These are phyloP conservation scores for Vitis hybrid DNA, from an alignment of 177 flowering plant species.

Conservation along the genomic window DNA sequence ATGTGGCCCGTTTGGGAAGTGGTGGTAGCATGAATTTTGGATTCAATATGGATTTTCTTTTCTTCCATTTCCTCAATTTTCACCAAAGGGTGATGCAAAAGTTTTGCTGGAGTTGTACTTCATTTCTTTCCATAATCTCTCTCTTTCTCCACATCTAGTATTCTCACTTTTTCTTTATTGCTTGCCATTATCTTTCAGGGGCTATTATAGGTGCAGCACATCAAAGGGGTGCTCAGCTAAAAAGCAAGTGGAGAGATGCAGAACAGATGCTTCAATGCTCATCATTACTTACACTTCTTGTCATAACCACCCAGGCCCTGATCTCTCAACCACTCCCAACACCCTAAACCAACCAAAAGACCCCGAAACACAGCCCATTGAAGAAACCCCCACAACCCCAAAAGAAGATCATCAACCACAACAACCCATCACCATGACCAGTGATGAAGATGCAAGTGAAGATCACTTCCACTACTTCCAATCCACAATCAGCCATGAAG, in stretches of 20 bases:
- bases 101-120: background rate
- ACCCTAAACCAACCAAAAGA: constrained; percentile 9
- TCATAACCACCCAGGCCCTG: constrained; percentile 78
- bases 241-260: constrained; percentile 89
- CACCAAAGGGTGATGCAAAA: background rate
- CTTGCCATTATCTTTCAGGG: constrained; percentile 41
- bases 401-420: constrained; percentile 13
- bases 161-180: background rate
- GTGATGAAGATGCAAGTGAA: constrained; percentile 19
- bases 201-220: constrained; percentile 86
- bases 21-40: too few species aligned
- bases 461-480: constrained; percentile 41
- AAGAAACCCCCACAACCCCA: constrained; percentile 24
- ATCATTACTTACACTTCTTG: constrained; percentile 73
- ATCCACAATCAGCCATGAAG: constrained; percentile 29
- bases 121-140: background rate
- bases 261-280: constrained; percentile 74
- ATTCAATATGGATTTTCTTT: background rate
- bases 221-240: constrained; percentile 90
- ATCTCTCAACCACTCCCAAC: constrained; percentile 10
- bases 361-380: constrained; percentile 15
- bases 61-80: background rate
- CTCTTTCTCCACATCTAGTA: background rate
- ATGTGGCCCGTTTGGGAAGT: too few species aligned
- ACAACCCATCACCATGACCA: constrained; percentile 8